phyloP scores from a whole-genome alignment of 148 eudicot species.

The Tetragonia tetragonoides region DNA sequence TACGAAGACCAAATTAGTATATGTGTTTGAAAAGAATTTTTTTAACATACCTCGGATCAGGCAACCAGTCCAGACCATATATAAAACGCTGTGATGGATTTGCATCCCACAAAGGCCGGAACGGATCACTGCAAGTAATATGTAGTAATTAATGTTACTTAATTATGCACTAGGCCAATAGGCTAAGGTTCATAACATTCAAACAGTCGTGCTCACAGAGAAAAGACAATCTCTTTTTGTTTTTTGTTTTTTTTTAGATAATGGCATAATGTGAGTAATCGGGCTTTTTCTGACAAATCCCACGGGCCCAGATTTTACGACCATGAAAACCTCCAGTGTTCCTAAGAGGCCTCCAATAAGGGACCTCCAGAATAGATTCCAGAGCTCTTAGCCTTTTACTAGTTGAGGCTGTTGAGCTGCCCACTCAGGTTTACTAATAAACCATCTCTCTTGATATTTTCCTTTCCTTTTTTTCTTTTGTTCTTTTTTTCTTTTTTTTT shows the following conservation, averaged over 20 bases:
- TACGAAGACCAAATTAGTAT: not conserved
- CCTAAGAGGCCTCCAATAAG: not conserved
- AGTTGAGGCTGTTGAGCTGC: no score
- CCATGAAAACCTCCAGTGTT: not conserved
- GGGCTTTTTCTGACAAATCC: no score
- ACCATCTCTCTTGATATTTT: no score
- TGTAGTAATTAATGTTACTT: slow-evolving; percentile 2
- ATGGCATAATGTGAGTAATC: no score
- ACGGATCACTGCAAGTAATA: slow-evolving; percentile 70
- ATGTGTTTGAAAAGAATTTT: not conserved
- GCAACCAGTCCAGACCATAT: slow-evolving; percentile 84
- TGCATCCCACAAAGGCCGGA: slow-evolving; percentile 74
- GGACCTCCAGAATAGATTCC: no score
- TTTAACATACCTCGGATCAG: slow-evolving; percentile 73
- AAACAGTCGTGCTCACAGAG: not conserved
- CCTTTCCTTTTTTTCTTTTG: no score
- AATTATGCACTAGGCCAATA: not conserved
- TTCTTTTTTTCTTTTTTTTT: no score
- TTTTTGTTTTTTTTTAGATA: not conserved
- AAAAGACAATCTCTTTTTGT: not conserved
- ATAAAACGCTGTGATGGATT: slow-evolving; percentile 46
- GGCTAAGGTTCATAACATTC: not conserved
- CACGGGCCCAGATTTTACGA: no score
- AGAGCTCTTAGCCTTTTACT: no score
- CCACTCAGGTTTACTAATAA: no score